These are phyloP conservation scores for Reutealis trisperma DNA, from an alignment of 345 rosid species.

Conservation along the genomic window DNA sequence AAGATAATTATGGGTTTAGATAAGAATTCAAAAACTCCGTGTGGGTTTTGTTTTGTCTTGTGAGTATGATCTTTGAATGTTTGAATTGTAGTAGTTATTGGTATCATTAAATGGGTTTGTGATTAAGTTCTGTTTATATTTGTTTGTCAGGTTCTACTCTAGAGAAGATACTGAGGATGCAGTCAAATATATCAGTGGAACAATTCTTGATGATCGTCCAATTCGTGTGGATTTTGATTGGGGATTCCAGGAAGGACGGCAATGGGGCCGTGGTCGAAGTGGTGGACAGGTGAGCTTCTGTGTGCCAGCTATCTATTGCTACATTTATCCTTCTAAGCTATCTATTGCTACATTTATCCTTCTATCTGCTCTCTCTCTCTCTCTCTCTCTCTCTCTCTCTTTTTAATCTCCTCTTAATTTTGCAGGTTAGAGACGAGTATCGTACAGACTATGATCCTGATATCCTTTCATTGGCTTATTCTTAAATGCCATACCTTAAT, in stretches of 20 bases:
- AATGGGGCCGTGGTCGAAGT: conserved; percentile 99
- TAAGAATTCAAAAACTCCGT: conserved; percentile 93
- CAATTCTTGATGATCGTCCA: conserved; percentile 96
- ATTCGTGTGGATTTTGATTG: conserved; percentile 98
- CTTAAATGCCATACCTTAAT: not conserved
- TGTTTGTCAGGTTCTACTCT: conserved; percentile 65
- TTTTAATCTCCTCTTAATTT: not conserved
- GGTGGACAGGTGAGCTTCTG: conserved; percentile 82
- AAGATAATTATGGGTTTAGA: conserved; percentile 98
- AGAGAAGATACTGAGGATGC: conserved; percentile 99
- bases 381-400: not conserved
- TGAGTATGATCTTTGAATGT: conserved; percentile 31
- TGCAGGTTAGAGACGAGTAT: conserved; percentile 97
- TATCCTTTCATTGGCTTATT: conserved; percentile 59
- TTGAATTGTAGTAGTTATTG: not conserved
- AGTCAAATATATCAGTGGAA: conserved; percentile 88
- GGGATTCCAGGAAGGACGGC: conserved; percentile 99
- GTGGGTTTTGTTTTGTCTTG: conserved; percentile 95
- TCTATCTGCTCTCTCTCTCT: not conserved
- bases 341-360: conserved; percentile 4
- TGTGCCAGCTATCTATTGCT: conserved; percentile 11
- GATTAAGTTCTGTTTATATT: not conserved
- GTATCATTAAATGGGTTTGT: not conserved
- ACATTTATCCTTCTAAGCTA: not conserved
- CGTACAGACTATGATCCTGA: conserved; percentile 99